These are phyloP conservation scores for Aurantiochytrium sp. DNA, from an alignment of 108 stramenopile species.

Conservation along the genomic window DNA sequence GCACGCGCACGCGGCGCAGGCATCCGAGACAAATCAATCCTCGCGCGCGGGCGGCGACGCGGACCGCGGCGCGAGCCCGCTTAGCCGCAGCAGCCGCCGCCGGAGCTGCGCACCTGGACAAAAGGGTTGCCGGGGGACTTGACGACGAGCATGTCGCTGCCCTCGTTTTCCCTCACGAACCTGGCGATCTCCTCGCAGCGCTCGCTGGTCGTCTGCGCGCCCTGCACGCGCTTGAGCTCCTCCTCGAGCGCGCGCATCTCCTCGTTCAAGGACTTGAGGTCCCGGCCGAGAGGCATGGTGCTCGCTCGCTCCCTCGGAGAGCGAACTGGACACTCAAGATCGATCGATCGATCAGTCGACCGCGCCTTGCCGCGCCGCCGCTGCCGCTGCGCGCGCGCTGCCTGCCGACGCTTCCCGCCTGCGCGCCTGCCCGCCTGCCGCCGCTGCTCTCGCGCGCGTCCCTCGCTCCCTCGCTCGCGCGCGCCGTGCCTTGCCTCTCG, in stretches of 20 bases:
- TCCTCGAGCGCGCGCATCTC: background rate
- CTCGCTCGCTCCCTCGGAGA: background rate
- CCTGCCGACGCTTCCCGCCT: too few species aligned
- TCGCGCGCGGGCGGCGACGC: background rate
- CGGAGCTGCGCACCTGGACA: background rate
- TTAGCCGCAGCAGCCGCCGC: constrained; percentile 15
- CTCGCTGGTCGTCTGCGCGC: constrained; percentile 16
- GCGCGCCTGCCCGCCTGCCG: too few species aligned
- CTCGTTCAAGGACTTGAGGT: constrained; percentile 30
- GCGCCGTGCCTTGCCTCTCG: background rate
- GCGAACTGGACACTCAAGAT: background rate
- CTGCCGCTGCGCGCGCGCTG: too few species aligned
- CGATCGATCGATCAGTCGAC: too few species aligned
- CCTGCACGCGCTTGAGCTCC: background rate
- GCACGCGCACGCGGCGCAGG: too few species aligned
- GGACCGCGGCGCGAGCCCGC: background rate
- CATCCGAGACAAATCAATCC: too few species aligned
- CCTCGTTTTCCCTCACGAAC: constrained; percentile 25
- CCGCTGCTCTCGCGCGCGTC: too few species aligned
- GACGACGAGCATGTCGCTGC: background rate
- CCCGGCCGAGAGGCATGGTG: background rate
- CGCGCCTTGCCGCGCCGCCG: too few species aligned
- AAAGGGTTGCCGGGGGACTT: constrained; percentile 12
- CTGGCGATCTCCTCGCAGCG: constrained; percentile 21
- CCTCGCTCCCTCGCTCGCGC: background rate